Percentiles rank a stretch among this genome's conserved stretches.
phyloP scores from a whole-genome alignment of 306 rosid species.

The Calophaca sinica region DNA sequence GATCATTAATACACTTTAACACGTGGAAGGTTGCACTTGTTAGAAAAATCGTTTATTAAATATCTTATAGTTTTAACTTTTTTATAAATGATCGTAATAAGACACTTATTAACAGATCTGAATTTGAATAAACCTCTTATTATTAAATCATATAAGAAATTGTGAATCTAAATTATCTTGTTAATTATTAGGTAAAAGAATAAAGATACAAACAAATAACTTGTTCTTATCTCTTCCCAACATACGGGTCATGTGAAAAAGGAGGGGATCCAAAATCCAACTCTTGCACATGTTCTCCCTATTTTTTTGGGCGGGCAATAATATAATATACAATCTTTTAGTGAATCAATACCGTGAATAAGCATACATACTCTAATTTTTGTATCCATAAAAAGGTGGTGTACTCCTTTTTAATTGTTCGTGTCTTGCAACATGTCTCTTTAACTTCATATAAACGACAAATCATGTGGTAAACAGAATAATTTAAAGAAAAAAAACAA shows the following conservation, averaged over 20 bases:
- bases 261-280: neutral
- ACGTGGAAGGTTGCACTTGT: no score
- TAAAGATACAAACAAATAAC: conserved; percentile 25
- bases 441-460: conserved; percentile 39
- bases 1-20: no score
- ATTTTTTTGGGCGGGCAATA: neutral
- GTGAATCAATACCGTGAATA: neutral
- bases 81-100: no score
- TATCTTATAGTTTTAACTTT: no score
- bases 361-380: conserved; percentile 9
- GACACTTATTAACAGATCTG: no score
- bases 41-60: no score
- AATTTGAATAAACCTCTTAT: no score
- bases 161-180: neutral
- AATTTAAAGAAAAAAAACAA: neutral
- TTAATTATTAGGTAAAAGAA: neutral
- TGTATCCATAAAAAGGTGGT: neutral
- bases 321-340: no score
- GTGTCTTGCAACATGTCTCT: conserved; percentile 5
- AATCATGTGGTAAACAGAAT: conserved; percentile 17
- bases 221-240: conserved; percentile 15
- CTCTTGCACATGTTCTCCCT: neutral
- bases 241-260: conserved; percentile 6
- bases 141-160: neutral
- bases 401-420: neutral